A percentile compares a stretch with the other conserved stretches of the same genome.
Conservation (phyloP, 2,329 filamentous ascomycete species). For the Myriangium duriaei region DNA sequence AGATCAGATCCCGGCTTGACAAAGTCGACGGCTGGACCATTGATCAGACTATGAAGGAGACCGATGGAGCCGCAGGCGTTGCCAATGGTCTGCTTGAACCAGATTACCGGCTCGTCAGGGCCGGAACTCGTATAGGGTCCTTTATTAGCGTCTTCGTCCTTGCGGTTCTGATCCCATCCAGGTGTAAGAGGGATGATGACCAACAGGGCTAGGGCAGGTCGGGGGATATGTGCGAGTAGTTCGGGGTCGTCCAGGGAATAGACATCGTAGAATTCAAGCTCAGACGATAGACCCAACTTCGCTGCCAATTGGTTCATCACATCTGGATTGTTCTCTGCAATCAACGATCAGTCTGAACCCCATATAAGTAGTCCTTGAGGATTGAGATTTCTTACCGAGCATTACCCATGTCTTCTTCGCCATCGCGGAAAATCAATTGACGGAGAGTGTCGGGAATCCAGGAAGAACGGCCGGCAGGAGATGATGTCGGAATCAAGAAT, state of each 20-base stretch:
- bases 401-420: not conserved
- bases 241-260: constrained; percentile 40
- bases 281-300: constrained; percentile 35
- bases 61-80: constrained; percentile 48
- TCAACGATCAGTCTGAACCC: no score
- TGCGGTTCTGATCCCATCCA: constrained; percentile 30
- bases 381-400: not conserved
- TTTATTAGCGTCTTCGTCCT: constrained; percentile 29
- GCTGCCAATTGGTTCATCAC: constrained; percentile 39
- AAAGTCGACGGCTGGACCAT: constrained; percentile 32
- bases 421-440: no score
- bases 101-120: constrained; percentile 40
- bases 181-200: constrained; percentile 36
- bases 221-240: constrained; percentile 37
- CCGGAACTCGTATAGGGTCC: constrained; percentile 35
- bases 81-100: constrained; percentile 47
- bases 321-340: constrained; percentile 41
- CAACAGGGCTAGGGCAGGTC: constrained; percentile 42
- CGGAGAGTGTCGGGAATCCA: no score
- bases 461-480: no score
- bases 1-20: constrained; percentile 33
- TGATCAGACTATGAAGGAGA: constrained; percentile 41
- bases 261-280: constrained; percentile 42
- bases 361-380: no score
- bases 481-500: no score